These are phyloP conservation scores for Pistacia integerrima DNA, from an alignment of 345 rosid species.

Conservation along the genomic window DNA sequence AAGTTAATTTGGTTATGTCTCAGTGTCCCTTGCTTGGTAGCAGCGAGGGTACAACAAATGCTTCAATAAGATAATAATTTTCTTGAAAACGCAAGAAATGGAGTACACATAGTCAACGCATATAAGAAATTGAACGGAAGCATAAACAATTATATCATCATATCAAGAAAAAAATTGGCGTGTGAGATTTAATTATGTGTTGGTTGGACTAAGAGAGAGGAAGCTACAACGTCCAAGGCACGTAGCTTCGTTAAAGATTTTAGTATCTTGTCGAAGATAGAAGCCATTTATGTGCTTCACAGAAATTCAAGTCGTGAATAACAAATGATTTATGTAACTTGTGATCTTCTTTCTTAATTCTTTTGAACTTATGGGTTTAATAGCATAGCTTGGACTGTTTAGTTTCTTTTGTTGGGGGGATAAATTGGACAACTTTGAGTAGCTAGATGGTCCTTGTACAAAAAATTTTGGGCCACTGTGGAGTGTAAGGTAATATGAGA, in stretches of 20 bases:
- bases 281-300: slow-evolving; percentile 21
- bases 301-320: slow-evolving; percentile 6
- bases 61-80: too few species aligned
- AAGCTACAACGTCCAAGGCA: slow-evolving; percentile 28
- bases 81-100: too few species aligned
- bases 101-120: too few species aligned
- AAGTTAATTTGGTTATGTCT: background rate
- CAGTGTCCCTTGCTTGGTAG: slow-evolving; percentile 21
- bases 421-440: background rate
- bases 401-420: too few species aligned
- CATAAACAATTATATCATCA: background rate
- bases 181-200: slow-evolving; percentile 11
- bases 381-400: too few species aligned
- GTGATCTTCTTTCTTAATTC: background rate
- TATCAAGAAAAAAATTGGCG: background rate
- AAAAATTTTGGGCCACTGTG: background rate
- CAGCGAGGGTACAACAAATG: background rate
- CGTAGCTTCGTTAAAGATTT: slow-evolving; percentile 41
- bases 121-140: too few species aligned
- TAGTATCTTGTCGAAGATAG: too few species aligned
- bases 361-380: background rate
- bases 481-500: background rate
- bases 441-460: background rate
- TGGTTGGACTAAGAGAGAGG: slow-evolving; percentile 32
- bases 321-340: background rate